These are phyloP conservation scores for Akanthomyces uredinophilus DNA, from an alignment of 2,329 filamentous ascomycete genomes.

Conservation along the genomic window DNA sequence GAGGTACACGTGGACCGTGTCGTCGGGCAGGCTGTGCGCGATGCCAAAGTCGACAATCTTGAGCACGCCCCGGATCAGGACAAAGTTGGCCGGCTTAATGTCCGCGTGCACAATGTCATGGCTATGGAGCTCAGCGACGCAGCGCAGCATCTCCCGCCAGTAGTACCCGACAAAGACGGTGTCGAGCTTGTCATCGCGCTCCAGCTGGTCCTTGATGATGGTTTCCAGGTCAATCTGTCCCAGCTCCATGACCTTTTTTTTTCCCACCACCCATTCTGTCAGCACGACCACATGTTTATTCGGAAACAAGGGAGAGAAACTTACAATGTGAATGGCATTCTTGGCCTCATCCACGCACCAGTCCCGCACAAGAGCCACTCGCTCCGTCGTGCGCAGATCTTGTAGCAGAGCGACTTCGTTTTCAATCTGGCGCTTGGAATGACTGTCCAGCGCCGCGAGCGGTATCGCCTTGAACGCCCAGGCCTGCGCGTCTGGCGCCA, in stretches of 20 bases:
- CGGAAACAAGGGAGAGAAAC: not conserved
- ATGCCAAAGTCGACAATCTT: conserved; percentile 94
- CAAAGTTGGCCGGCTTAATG: conserved; percentile 86
- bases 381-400: not conserved
- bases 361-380: not conserved
- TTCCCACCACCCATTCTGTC: no score
- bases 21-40: conserved; percentile 79
- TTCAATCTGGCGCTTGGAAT: not conserved
- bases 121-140: conserved; percentile 73
- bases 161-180: conserved; percentile 52
- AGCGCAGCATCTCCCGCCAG: conserved; percentile 97
- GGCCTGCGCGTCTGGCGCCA: not conserved
- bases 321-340: not conserved
- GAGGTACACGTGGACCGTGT: conserved; percentile 85
- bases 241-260: conserved; percentile 3
- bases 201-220: not conserved
- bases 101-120: conserved; percentile 86
- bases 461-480: conserved; percentile 2
- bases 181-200: not conserved
- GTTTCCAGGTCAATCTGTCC: conserved; percentile 1
- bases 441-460: not conserved
- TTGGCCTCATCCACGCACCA: conserved; percentile 2
- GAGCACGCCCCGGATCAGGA: conserved; percentile 73
- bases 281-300: no score
- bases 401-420: not conserved